phyloP scores from a whole-genome alignment of 345 rosid genomes.

The Corchorus olitorius region DNA sequence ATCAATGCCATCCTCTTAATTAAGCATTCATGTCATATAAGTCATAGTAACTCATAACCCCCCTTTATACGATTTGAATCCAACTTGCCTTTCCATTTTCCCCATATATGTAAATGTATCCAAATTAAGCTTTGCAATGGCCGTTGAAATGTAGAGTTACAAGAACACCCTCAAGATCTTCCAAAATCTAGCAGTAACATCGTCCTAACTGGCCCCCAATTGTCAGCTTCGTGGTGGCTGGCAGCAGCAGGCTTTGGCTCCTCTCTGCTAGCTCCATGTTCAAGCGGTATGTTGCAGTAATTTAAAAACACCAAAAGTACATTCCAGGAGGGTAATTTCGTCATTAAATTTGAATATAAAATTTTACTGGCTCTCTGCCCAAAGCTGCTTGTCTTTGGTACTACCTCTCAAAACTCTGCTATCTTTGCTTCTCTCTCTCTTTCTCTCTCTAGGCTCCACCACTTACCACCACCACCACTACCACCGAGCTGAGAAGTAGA shows the following conservation, averaged over 20 bases:
- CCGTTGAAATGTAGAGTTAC: conserved; percentile 30
- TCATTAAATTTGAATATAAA: conserved; percentile 23
- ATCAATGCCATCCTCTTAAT: background rate
- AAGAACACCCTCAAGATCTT: conserved; percentile 18
- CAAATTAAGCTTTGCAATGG: background rate
- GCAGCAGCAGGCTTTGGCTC: too few relatives aligned
- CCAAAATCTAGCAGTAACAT: background rate
- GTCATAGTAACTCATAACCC: background rate
- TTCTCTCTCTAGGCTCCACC: background rate
- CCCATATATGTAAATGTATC: background rate
- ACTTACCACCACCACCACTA: background rate
- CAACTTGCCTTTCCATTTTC: background rate
- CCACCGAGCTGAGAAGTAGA: background rate
- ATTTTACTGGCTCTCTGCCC: conserved; percentile 34
- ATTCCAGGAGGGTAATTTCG: conserved; percentile 26
- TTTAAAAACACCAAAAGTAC: conserved; percentile 11
- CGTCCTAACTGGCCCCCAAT: too few relatives aligned
- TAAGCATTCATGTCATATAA: background rate
- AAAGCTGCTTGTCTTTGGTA: conserved; percentile 22
- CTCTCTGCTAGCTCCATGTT: background rate
- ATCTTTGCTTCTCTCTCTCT: conserved; percentile 10
- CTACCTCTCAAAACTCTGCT: background rate
- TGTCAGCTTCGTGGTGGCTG: background rate
- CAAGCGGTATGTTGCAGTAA: background rate
- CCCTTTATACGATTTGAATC: background rate